Evolutionary conservation across 1,284 basidiomycete genomes (phyloP).

Genomic region (Rhodotorula sp.): DNA sequence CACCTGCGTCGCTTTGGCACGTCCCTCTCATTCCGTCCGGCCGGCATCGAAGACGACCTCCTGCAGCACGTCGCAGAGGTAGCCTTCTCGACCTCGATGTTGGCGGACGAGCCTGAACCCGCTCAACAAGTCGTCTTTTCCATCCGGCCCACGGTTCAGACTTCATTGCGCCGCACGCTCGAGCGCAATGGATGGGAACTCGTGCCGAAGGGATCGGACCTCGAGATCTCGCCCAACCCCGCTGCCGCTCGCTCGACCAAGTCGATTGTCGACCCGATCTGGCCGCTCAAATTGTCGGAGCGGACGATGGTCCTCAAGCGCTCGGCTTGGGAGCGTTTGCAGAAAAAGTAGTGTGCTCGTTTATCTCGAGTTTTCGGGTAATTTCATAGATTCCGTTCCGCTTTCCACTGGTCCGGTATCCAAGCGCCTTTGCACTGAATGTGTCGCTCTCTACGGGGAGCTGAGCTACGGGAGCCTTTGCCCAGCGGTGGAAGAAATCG

Average conservation of each 20-base stretch:
- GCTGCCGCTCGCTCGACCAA: background rate
- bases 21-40: constrained; percentile 34
- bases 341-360: background rate
- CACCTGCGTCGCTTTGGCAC: constrained; percentile 38
- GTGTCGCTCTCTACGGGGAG: too few relatives aligned
- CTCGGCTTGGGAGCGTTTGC: constrained; percentile 17
- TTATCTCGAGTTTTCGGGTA: background rate
- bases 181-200: constrained; percentile 21
- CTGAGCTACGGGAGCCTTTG: too few relatives aligned
- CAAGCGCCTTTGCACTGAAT: too few relatives aligned
- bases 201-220: constrained; percentile 18
- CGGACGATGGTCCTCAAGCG: constrained; percentile 28
- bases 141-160: constrained; percentile 26
- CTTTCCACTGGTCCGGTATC: too few relatives aligned
- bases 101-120: background rate
- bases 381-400: background rate
- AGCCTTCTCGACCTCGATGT: constrained; percentile 14
- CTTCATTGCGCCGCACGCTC: background rate
- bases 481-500: too few relatives aligned
- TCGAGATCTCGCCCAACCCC: constrained; percentile 16
- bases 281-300: constrained; percentile 29
- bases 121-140: constrained; percentile 27
- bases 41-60: constrained; percentile 40
- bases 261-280: constrained; percentile 10
- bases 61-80: constrained; percentile 21